Evolutionary conservation across 192 early-diverging fungal genomes (phyloP).

Genomic region (Entomortierella parvispora): DNA sequence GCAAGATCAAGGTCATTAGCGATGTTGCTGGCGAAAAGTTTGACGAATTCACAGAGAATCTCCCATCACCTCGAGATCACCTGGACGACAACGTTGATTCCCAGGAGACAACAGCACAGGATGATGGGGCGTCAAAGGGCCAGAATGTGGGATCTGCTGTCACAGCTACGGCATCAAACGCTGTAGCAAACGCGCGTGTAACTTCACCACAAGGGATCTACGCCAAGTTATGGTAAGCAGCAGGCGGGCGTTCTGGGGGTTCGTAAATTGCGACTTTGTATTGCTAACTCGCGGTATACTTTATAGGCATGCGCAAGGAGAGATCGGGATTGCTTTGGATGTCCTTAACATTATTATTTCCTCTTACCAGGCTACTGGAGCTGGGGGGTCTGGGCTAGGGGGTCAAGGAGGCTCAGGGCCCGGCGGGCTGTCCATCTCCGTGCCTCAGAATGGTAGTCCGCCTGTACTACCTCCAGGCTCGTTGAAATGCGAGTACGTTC

Average conservation of each 20-base stretch:
- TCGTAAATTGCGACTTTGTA: no score
- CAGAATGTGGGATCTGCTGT: not conserved
- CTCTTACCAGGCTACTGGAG: conserved; percentile 19
- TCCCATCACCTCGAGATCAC: not conserved
- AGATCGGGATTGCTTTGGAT: conserved; percentile 44
- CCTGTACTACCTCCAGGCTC: conserved; percentile 36
- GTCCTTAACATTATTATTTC: conserved; percentile 49
- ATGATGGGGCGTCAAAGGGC: not conserved
- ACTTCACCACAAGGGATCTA: conserved; percentile 43
- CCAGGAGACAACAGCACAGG: not conserved
- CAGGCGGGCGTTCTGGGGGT: no score
- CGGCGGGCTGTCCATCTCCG: not conserved
- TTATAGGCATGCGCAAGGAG: conserved; percentile 46
- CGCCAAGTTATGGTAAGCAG: conserved; percentile 34
- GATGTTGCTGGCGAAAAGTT: conserved; percentile 40
- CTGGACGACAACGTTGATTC: not conserved
- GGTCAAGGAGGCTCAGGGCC: not conserved
- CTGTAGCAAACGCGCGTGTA: conserved; percentile 10
- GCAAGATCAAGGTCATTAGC: conserved; percentile 33
- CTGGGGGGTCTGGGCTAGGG: not conserved
- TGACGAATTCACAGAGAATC: conserved; percentile 41
- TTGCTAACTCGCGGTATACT: no score
- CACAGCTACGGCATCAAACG: not conserved
- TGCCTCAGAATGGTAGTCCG: not conserved
- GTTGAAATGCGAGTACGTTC: conserved; percentile 38